Evolutionary conservation across 805 yeast species (phyloP).

Genomic region (Blastobotrys attinorum): DNA sequence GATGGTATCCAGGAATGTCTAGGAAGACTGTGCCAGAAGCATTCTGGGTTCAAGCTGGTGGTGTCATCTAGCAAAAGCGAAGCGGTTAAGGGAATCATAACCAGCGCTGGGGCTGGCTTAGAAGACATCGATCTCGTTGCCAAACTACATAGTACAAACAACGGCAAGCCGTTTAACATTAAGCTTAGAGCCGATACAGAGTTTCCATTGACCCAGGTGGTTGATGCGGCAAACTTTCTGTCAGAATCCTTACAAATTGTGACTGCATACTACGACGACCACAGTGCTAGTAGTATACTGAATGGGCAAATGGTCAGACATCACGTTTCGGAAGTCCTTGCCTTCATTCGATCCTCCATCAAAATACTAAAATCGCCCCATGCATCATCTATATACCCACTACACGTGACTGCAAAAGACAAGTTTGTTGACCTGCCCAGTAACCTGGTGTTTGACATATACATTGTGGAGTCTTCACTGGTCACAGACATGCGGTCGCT

Average conservation of each 20-base stretch:
- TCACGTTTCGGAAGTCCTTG: neutral
- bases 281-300: neutral
- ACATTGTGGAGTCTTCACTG: slow-evolving; percentile 14
- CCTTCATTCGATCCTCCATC: slow-evolving; percentile 5
- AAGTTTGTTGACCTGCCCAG: slow-evolving; percentile 12
- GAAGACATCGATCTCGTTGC: slow-evolving; percentile 13
- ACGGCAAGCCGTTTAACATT: slow-evolving; percentile 10
- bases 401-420: slow-evolving; percentile 4
- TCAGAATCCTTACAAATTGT: neutral
- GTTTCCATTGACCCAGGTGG: slow-evolving; percentile 14
- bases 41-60: slow-evolving; percentile 17
- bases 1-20: slow-evolving; percentile 16
- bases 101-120: slow-evolving; percentile 13
- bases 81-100: slow-evolving; percentile 18
- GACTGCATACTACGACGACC: neutral
- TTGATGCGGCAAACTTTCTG: slow-evolving; percentile 13
- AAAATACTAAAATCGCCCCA: slow-evolving; percentile 9
- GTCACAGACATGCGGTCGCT: slow-evolving; percentile 15
- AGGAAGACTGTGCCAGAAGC: slow-evolving; percentile 10
- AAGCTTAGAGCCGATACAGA: slow-evolving; percentile 4
- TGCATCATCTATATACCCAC: slow-evolving; percentile 9
- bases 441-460: slow-evolving; percentile 15
- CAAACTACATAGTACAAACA: slow-evolving; percentile 10
- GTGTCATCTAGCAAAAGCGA: slow-evolving; percentile 18
- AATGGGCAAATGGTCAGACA: neutral